These are phyloP conservation scores for Evernia prunastri DNA, from an alignment of 495 filamentous ascomycete genomes.

Conservation along the genomic window DNA sequence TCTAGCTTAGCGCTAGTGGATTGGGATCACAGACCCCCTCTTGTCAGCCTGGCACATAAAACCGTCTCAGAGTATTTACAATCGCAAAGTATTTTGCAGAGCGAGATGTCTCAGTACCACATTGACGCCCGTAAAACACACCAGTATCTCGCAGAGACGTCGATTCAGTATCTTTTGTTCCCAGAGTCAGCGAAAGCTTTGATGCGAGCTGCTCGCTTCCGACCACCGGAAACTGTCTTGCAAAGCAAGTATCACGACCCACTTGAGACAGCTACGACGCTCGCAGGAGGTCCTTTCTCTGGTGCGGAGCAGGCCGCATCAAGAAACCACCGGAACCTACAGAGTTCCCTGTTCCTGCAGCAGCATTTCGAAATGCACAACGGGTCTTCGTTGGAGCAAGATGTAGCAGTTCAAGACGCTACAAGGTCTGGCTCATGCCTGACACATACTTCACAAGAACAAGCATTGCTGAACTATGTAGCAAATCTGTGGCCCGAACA, in stretches of 20 bases:
- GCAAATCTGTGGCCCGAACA: not conserved
- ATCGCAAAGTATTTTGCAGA: no score
- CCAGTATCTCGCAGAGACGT: not conserved
- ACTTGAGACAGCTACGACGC: not conserved
- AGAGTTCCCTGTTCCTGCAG: not conserved
- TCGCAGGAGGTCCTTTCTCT: not conserved
- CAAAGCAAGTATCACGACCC: not conserved
- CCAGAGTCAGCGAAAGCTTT: not conserved
- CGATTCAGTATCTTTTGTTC: not conserved
- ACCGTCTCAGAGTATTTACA: no score
- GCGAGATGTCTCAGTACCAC: no score
- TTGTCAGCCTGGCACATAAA: no score
- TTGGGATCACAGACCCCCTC: no score
- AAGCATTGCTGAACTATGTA: not conserved
- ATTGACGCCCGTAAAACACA: no score
- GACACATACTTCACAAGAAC: not conserved
- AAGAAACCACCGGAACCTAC: not conserved
- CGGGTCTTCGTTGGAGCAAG: not conserved
- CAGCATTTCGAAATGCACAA: not conserved
- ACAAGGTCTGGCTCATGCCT: not conserved
- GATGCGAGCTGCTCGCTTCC: not conserved
- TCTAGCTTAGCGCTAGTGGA: not conserved
- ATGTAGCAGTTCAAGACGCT: not conserved
- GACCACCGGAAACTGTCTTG: not conserved
- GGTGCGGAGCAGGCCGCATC: not conserved